Evolutionary conservation across 1,284 basidiomycete genomes (phyloP).

Genomic region (Boletus semigastroideus): DNA sequence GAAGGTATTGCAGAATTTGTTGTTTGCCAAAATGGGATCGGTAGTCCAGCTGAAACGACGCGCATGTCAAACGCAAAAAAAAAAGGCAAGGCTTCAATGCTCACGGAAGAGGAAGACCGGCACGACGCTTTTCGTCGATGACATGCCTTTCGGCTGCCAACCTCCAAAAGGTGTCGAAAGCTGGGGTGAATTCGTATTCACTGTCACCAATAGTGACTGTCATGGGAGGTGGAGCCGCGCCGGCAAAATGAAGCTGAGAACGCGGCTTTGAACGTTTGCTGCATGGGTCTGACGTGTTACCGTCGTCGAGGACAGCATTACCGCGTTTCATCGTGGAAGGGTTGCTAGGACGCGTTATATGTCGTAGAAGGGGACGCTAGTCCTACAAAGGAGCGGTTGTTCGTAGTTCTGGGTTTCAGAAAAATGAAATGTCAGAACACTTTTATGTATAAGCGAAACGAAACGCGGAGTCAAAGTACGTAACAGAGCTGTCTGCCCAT

Average conservation of each 20-base stretch:
- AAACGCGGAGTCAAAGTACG: constrained; percentile 11
- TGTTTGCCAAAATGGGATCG: constrained; percentile 47
- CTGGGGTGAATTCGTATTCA: constrained; percentile 44
- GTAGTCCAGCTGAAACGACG: constrained; percentile 50
- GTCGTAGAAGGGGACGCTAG: neutral
- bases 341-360: constrained; percentile 6
- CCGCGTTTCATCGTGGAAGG: constrained; percentile 22
- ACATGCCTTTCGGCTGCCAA: constrained; percentile 55
- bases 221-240: constrained; percentile 24
- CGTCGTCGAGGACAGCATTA: constrained; percentile 11
- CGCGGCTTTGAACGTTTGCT: constrained; percentile 28
- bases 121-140: constrained; percentile 53
- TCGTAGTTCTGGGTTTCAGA: neutral
- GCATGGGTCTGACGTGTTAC: constrained; percentile 4
- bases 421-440: constrained; percentile 5
- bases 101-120: constrained; percentile 49
- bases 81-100: constrained; percentile 21
- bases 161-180: constrained; percentile 60
- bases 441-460: neutral
- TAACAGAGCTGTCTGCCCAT: constrained; percentile 9
- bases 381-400: constrained; percentile 4
- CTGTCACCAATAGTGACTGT: constrained; percentile 38
- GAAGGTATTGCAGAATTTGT: constrained; percentile 62
- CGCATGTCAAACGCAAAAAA: constrained; percentile 11
- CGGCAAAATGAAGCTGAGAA: constrained; percentile 19